Evolutionary conservation across 805 yeast species (phyloP).

Genomic region (Saccharomycopsis fibuligera): DNA sequence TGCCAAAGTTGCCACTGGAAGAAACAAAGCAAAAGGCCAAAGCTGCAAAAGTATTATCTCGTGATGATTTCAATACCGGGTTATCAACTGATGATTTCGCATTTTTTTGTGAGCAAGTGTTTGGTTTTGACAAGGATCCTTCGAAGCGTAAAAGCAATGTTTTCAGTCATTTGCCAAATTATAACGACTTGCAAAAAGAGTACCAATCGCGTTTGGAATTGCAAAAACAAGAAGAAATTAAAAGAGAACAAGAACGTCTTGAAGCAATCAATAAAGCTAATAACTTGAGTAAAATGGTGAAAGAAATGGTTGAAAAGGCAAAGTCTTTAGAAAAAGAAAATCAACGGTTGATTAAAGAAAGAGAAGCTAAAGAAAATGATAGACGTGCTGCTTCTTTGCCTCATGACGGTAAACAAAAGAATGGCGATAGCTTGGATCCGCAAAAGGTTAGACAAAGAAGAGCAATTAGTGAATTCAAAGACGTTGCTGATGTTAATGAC

Average conservation of each 20-base stretch:
- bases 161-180: slow-evolving; percentile 8
- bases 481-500: background rate
- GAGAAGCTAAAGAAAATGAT: slow-evolving; percentile 8
- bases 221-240: slow-evolving; percentile 10
- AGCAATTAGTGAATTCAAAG: slow-evolving; percentile 5
- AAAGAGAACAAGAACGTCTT: slow-evolving; percentile 15
- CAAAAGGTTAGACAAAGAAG: background rate
- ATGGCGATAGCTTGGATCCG: background rate
- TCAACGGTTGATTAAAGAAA: slow-evolving; percentile 15
- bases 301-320: slow-evolving; percentile 18
- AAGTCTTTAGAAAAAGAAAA: slow-evolving; percentile 17
- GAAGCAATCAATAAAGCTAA: slow-evolving; percentile 17
- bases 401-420: background rate
- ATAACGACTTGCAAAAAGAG: slow-evolving; percentile 7
- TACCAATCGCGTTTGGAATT: slow-evolving; percentile 5
- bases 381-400: background rate
- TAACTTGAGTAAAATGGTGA: slow-evolving; percentile 9
- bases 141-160: background rate
- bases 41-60: slow-evolving; percentile 22
- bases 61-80: slow-evolving; percentile 3
- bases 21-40: slow-evolving; percentile 20
- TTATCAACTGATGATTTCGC: slow-evolving; percentile 27
- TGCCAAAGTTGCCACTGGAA: slow-evolving; percentile 28
- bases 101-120: slow-evolving; percentile 27
- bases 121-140: slow-evolving; percentile 21